phyloP scores from a whole-genome alignment of 371 early-diverging fungal species.

The Mucor saturninus region DNA sequence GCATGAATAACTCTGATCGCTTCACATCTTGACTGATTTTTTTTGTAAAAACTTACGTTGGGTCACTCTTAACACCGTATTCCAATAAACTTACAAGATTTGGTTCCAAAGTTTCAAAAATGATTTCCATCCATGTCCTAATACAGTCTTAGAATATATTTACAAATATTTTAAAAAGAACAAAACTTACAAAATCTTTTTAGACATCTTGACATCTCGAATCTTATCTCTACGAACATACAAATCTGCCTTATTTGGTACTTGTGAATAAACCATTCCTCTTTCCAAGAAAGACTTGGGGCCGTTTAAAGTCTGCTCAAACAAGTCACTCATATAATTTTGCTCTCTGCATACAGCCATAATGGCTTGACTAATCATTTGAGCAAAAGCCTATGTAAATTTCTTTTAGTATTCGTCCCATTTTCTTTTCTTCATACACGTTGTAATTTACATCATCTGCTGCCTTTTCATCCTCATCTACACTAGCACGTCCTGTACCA shows the following conservation, averaged over 20 bases:
- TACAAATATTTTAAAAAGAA: neutral
- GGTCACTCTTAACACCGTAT: slow-evolving; percentile 78
- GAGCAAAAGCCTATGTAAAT: slow-evolving; percentile 50
- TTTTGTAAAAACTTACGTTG: slow-evolving; percentile 55
- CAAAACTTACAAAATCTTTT: slow-evolving; percentile 52
- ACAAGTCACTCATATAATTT: slow-evolving; percentile 84
- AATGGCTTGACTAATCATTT: slow-evolving; percentile 51
- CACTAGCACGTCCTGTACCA: slow-evolving; percentile 29
- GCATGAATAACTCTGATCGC: neutral
- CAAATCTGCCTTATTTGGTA: slow-evolving; percentile 50
- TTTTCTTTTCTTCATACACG: neutral
- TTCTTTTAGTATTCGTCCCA: neutral
- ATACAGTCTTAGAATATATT: slow-evolving; percentile 9
- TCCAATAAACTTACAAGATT: slow-evolving; percentile 78
- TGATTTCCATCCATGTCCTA: slow-evolving; percentile 74
- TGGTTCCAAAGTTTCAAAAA: slow-evolving; percentile 80
- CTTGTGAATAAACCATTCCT: slow-evolving; percentile 44
- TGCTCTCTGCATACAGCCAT: slow-evolving; percentile 70
- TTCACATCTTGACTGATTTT: neutral
- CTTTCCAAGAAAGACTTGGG: slow-evolving; percentile 53
- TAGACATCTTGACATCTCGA: slow-evolving; percentile 70
- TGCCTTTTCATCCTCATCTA: slow-evolving; percentile 54
- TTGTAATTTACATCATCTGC: slow-evolving; percentile 41
- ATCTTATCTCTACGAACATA: slow-evolving; percentile 58
- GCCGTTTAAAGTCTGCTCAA: slow-evolving; percentile 56